Evolutionary conservation across 2,329 filamentous ascomycete species (phyloP), one percentile per base, ranked within the genome.

Genomic region (Botrytis aclada): DNA sequence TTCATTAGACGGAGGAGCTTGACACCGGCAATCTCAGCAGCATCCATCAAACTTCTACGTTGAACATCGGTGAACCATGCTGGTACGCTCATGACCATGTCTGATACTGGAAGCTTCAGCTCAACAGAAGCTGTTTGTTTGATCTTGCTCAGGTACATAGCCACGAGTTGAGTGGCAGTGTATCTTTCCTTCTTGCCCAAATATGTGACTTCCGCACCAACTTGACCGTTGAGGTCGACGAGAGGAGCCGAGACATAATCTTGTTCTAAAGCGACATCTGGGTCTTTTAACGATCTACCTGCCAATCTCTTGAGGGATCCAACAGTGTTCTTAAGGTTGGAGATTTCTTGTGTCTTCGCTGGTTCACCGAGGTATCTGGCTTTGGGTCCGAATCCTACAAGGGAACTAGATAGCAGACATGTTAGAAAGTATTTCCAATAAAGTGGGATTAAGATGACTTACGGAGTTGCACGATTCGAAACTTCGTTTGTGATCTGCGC

Each of bases 241-340:
- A 99, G 89, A 74, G 90, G 87, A 69, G 94, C 93, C 54, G 94
- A 94, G 82, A 97, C 90, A 84, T 90, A 98, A 81, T 97, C 88
- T 85, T 97, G 93, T 88, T 99, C 96, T 81, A 96, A 88, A 84
- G 94, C 89, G 76, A 97, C 88, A 88, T 99, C 96, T 82, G 96
- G 94, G 82, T 99, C 96, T 83, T 88, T 91, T 84, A 95, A 88
- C 76, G 88, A 87, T 82, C 96, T 94, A 81, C 96, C 96, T 81
- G 92, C 92, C 79, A 99, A 91, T 81, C 96, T 93, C 87, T 97
- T 97, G 80, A 99, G 89, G 78, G 90, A 95, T 83, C 90, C 88
- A 85, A 99, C 93, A 78, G 96, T 99, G 89, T 99, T 99, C 88
- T 98, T 99, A 81, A 98, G 90, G 88, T 99, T 99, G 81, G 95